phyloP scores from a whole-genome alignment of 495 filamentous ascomycete species.

The Hamigera avellanea region DNA sequence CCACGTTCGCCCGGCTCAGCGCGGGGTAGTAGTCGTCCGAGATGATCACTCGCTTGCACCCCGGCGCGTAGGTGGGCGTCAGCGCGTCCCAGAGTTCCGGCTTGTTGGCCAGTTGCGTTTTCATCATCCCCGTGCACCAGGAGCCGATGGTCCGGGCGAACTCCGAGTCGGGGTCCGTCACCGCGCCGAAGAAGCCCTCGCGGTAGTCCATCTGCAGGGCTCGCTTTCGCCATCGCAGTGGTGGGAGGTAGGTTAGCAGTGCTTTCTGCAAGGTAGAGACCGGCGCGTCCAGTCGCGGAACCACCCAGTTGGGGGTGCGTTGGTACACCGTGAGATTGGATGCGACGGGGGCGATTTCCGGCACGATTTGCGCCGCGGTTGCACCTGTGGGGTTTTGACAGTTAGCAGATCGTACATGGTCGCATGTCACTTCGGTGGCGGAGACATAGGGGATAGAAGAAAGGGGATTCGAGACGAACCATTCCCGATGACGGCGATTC shows the following conservation, averaged over 20 bases:
- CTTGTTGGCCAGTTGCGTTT: slow-evolving; percentile 23
- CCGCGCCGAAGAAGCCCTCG: slow-evolving; percentile 27
- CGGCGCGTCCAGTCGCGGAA: slow-evolving; percentile 31
- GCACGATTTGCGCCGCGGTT: slow-evolving; percentile 61
- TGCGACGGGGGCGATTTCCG: slow-evolving; percentile 45
- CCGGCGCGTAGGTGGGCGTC: slow-evolving; percentile 37
- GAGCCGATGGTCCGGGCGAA: slow-evolving; percentile 21
- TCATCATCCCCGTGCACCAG: slow-evolving; percentile 16
- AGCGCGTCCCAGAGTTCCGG: slow-evolving; percentile 37
- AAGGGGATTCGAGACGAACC: too few relatives aligned
- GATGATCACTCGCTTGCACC: slow-evolving; percentile 47
- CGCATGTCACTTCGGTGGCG: too few relatives aligned
- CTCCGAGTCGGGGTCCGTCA: slow-evolving; percentile 22
- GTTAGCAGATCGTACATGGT: too few relatives aligned
- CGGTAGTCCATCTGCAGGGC: slow-evolving; percentile 35
- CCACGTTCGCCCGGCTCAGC: slow-evolving; percentile 29
- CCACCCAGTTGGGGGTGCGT: slow-evolving; percentile 57
- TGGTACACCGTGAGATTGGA: slow-evolving; percentile 53
- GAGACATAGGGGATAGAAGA: too few relatives aligned
- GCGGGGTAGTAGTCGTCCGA: slow-evolving; percentile 43
- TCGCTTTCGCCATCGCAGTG: slow-evolving; percentile 33
- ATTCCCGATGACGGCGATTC: slow-evolving; percentile 42
- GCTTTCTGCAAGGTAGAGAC: slow-evolving; percentile 24
- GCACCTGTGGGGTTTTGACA: slow-evolving; percentile 42
- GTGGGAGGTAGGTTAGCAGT: slow-evolving; percentile 31